These are phyloP conservation scores for Aspergillus floridensis DNA, from an alignment of 2,329 filamentous ascomycete species.

Conservation along the genomic window DNA sequence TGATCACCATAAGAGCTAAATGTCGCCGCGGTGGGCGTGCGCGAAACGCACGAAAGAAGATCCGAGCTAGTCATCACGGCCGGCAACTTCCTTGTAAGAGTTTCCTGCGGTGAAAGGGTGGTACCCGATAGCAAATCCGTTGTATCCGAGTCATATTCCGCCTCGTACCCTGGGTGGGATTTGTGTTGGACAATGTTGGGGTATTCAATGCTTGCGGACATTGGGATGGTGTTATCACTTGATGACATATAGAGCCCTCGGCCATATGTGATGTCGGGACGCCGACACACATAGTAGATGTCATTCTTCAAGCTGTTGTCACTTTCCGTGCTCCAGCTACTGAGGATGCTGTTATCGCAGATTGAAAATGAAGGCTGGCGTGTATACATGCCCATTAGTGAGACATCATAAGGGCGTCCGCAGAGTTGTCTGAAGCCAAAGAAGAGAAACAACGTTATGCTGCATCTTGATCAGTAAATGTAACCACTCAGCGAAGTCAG, in stretches of 20 bases:
- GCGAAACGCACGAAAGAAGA: slow-evolving; percentile 28
- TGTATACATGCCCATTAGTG: slow-evolving; percentile 36
- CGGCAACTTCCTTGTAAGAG: slow-evolving; percentile 14
- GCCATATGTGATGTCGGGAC: slow-evolving; percentile 31
- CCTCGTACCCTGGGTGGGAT: slow-evolving; percentile 32
- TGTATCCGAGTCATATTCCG: slow-evolving; percentile 25
- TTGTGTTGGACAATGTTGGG: slow-evolving; percentile 29
- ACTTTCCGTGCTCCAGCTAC: slow-evolving; percentile 35
- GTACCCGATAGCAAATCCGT: slow-evolving; percentile 32
- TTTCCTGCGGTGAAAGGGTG: slow-evolving; percentile 25
- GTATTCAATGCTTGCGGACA: slow-evolving; percentile 32
- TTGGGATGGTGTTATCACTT: slow-evolving; percentile 22
- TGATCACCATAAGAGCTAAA: slow-evolving; percentile 22
- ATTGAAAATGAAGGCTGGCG: slow-evolving; percentile 15
- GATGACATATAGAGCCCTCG: slow-evolving; percentile 25
- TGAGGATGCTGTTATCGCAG: slow-evolving; percentile 32
- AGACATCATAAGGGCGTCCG: slow-evolving; percentile 38
- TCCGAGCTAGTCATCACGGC: slow-evolving; percentile 19
- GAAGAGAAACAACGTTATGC: slow-evolving; percentile 35
- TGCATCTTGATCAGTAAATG: slow-evolving; percentile 13
- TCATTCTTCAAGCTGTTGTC: slow-evolving; percentile 38
- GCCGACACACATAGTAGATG: slow-evolving; percentile 38
- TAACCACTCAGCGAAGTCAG: no score
- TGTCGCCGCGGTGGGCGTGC: slow-evolving; percentile 31
- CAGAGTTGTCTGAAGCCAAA: slow-evolving; percentile 40